Percentiles rank a stretch among this genome's conserved stretches.
Evolutionary conservation across 1,139 yeast genomes (phyloP).

Genomic region (Taphrina communis): DNA sequence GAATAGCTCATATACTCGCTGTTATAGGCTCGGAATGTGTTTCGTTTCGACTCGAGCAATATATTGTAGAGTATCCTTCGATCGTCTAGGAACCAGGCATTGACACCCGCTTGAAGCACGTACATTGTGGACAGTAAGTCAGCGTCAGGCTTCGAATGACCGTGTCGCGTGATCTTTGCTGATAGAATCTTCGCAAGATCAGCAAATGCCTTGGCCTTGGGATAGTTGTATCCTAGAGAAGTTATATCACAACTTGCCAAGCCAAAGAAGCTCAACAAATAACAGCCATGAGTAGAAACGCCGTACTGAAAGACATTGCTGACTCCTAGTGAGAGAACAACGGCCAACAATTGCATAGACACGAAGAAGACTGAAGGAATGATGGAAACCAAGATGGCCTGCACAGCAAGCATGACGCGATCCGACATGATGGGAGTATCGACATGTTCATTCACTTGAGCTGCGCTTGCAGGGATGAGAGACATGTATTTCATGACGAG

Average conservation of each 20-base stretch:
- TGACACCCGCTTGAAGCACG: slow-evolving; percentile 15
- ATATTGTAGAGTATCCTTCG: not conserved
- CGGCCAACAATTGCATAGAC: slow-evolving; percentile 2
- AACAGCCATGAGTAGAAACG: slow-evolving; percentile 14
- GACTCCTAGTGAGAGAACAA: slow-evolving; percentile 5
- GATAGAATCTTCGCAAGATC: slow-evolving; percentile 9
- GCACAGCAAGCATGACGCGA: not conserved
- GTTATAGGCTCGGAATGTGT: slow-evolving; percentile 12
- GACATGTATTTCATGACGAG: slow-evolving; percentile 13
- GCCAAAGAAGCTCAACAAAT: slow-evolving; percentile 11
- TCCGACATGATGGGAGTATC: not conserved
- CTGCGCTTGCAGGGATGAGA: slow-evolving; percentile 3
- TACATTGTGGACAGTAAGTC: slow-evolving; percentile 21
- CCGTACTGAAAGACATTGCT: slow-evolving; percentile 7
- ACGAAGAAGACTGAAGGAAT: slow-evolving; percentile 4
- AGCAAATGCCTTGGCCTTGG: slow-evolving; percentile 21
- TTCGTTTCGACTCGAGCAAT: not conserved
- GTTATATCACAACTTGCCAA: slow-evolving; percentile 15
- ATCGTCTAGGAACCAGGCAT: slow-evolving; percentile 11
- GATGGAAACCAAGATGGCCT: slow-evolving; percentile 16
- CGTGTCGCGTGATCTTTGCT: not conserved
- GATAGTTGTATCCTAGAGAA: slow-evolving; percentile 3
- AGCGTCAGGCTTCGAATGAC: not conserved
- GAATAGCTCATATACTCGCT: slow-evolving; percentile 18
- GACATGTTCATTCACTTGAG: not conserved